Base-by-base conservation (phyloP, 202 grass and related monocot species). In the Zoysia matrella region DNA sequence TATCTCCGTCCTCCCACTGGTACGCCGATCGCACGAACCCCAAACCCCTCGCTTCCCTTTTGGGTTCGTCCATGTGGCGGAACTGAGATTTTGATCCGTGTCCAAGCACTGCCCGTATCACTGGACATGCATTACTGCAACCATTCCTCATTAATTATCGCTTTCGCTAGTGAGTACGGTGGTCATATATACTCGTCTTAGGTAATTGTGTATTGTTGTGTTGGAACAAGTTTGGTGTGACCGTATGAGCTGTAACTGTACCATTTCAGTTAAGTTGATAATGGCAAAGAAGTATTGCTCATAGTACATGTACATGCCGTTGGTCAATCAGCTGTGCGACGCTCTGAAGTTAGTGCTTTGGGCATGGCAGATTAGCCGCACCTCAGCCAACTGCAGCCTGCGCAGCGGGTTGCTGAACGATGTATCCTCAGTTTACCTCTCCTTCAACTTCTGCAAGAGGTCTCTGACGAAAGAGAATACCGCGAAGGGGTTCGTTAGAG, bases 381-480 rank as follows among this genome's bases (percentile, higher is more conserved):
- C 52, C 16, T 88, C 82, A 47, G 83, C 86, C 62, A 98, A 98
- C 77, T 78, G 86, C 65, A 73, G 80, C 67, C 60, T 93, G 46
- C 86, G 90, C 43, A 81, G 77, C 7, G 83, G 90, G 58, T 77
- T 98, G 50, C 77, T 98, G 76, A 86, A 55, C 13, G 88, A 98
- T 11, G 85, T 90, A 40, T 88, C 92, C 0, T 91, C 92, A 1
- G 71, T 98, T 47, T 98, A 88, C 80, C 90, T 98, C 8, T 95
- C 95, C 8, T 80, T 87, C 47, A 82, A 84, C 65, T 89, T 88
- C 73, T 90, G 68, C 65, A 93, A 75, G 82, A 98, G 95, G 72
- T 95, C 95, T 80, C 85, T 98, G 47, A 93, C 78, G 86, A 84
- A 74, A 73, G 81, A 45, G 44, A 94, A 79, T 78, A 78, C 91